Percentiles rank a stretch among this genome's conserved stretches.
Evolutionary conservation across 208 protist genomes (phyloP).

Genomic region (Tetramitus jugosus): DNA sequence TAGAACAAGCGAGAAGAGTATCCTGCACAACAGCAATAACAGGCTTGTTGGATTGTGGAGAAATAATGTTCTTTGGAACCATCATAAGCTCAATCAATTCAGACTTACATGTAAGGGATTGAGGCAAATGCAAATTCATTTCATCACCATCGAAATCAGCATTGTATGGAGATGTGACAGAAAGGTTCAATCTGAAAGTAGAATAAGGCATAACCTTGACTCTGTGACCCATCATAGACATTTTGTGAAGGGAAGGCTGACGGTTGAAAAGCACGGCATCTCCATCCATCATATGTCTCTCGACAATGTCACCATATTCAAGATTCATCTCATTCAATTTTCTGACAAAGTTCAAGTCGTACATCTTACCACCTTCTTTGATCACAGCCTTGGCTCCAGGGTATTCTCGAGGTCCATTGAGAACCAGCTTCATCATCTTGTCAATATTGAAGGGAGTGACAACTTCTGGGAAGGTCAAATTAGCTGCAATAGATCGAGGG

Average conservation of each 20-base stretch:
- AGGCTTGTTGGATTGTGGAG: conserved; percentile 92
- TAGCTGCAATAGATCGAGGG: conserved; percentile 92
- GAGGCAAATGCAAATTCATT: conserved; percentile 99
- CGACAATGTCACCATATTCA: conserved; percentile 81
- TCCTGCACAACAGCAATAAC: conserved; percentile 99
- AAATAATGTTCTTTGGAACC: conserved; percentile 98
- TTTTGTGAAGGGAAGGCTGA: conserved; percentile 99
- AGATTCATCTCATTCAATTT: conserved; percentile 63
- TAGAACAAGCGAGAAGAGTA: conserved; percentile 81
- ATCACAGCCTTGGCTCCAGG: conserved; percentile 92
- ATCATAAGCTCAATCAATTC: conserved; percentile 97
- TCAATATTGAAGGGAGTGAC: conserved; percentile 97
- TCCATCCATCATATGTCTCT: conserved; percentile 94
- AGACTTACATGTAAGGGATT: conserved; percentile 87
- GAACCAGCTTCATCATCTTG: conserved; percentile 81
- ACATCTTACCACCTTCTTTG: conserved; percentile 63
- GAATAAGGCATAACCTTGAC: conserved; percentile 93
- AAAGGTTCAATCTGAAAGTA: conserved; percentile 98
- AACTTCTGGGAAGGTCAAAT: conserved; percentile 96
- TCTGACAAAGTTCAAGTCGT: conserved; percentile 73
- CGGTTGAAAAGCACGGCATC: conserved; percentile 99
- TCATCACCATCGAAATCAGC: conserved; percentile 99
- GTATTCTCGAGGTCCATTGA: conserved; percentile 76
- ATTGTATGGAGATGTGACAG: conserved; percentile 98
- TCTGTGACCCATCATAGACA: conserved; percentile 99